Base-by-base conservation (phyloP, 1,139 yeast species). In the Zygoascus meyerae region DNA sequence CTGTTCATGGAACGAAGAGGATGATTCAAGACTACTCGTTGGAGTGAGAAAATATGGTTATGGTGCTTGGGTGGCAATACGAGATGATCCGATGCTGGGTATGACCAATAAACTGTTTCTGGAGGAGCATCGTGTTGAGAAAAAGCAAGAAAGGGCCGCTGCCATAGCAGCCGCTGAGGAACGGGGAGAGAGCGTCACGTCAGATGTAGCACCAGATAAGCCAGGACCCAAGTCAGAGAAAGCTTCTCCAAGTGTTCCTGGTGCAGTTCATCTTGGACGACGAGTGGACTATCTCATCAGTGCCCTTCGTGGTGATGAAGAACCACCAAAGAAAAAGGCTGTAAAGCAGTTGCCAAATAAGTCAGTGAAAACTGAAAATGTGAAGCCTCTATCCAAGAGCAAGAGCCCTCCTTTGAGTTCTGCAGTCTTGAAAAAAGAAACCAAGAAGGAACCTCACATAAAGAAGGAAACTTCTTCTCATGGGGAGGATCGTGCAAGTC, bases 31-130 rank as follows among this genome's bases (percentile, higher is more conserved):
- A 80, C 72, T 94, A 46, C 66, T 94, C 53, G 79, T 85, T 37
- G 99, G 99, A 54, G 85, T 92, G 30, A 77, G 79, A 62, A 89
- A 87, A 65, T 87, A 90, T 66, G 99, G 99, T 0, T 92, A 87
- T 62, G 98, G 98, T 16, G 83, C 95, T 0, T 94, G 98, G 98
- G 66, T 77, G 6, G 90, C 86, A 62, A 90, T 94, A 41, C 73
- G 98, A 62, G 98, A 92, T 67, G 98, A 94, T 67, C 97, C 98
- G 1, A 76, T 86, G 48, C 73, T 94, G 51, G 94, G 92, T 11
- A 73, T 94, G 54, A 86, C 89, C 52, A 87, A 87, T 58, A 90
- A 86, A 68, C 68, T 90, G 53, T 90, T 79, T 61, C 72, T 90
- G 56, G 71, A 70, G 51, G 72, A 69, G 58, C 61, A 63, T 52